Conservation (phyloP, 495 filamentous ascomycete species). For the Penicillium soppii region DNA sequence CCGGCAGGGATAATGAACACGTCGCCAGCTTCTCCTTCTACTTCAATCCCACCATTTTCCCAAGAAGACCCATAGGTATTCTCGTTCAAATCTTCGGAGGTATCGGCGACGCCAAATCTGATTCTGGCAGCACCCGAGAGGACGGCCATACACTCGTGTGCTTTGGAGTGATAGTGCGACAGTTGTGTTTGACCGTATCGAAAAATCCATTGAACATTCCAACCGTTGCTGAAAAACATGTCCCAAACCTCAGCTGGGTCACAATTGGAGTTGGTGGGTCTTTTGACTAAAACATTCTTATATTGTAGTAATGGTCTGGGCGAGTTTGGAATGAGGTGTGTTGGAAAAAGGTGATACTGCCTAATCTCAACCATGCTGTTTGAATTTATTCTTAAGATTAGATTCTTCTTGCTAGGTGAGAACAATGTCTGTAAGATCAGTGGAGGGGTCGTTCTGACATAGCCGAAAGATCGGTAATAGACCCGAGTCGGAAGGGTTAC, state of each 20-base stretch:
- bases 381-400: not conserved
- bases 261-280: not conserved
- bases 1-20: conserved; percentile 40
- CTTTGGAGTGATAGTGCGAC: conserved; percentile 36
- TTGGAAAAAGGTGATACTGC: conserved; percentile 14
- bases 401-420: too few species aligned
- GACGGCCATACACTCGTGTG: conserved; percentile 43
- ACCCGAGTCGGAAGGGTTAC: too few species aligned
- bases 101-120: conserved; percentile 38
- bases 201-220: conserved; percentile 34
- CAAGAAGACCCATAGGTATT: conserved; percentile 20
- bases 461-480: too few species aligned
- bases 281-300: conserved; percentile 3
- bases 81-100: conserved; percentile 16
- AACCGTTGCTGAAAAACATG: conserved; percentile 32
- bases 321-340: conserved; percentile 34
- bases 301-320: conserved; percentile 32
- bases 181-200: conserved; percentile 33
- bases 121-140: conserved; percentile 33
- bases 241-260: conserved; percentile 20
- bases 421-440: too few species aligned
- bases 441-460: too few species aligned
- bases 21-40: conserved; percentile 30
- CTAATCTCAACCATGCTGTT: not conserved
- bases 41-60: conserved; percentile 18